Evolutionary conservation across 139 green algal genomes (phyloP).

Genomic region (Chlorella sp.): DNA sequence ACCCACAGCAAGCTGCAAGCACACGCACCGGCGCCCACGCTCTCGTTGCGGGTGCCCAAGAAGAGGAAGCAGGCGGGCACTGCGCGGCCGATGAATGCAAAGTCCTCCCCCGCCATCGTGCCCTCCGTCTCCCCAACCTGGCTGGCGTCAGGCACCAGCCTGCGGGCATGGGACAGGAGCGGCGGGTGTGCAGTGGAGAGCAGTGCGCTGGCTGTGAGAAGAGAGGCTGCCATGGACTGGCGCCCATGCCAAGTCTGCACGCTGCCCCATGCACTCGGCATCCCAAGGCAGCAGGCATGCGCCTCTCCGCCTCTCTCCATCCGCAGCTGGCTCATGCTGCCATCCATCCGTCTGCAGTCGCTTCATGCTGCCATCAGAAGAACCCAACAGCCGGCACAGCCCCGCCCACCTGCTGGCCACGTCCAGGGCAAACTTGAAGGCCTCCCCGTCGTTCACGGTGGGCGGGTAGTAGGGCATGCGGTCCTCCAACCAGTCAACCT

Average conservation of each 20-base stretch:
- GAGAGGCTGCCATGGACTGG: too few species aligned
- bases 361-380: too few species aligned
- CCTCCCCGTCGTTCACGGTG: slow-evolving; percentile 74
- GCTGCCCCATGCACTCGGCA: too few species aligned
- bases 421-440: slow-evolving; percentile 58
- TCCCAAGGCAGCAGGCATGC: too few species aligned
- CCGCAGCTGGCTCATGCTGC: too few species aligned
- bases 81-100: slow-evolving; percentile 71
- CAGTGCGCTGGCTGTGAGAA: neutral
- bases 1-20: too few species aligned
- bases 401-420: slow-evolving; percentile 56
- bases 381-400: neutral
- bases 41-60: slow-evolving; percentile 85
- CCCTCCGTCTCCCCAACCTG: slow-evolving; percentile 51
- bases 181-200: neutral
- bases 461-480: slow-evolving; percentile 80
- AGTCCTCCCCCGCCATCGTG: slow-evolving; percentile 86
- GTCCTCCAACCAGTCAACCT: slow-evolving; percentile 73
- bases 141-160: slow-evolving; percentile 37
- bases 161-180: slow-evolving; percentile 6
- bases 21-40: slow-evolving; percentile 41
- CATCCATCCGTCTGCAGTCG: too few species aligned
- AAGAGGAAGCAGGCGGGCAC: slow-evolving; percentile 79
- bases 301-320: too few species aligned
- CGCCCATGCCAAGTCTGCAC: too few species aligned